Evolutionary conservation across 345 rosid species (phyloP), one percentile per base, ranked within the genome.

Genomic region (Sisymbrium irio): DNA sequence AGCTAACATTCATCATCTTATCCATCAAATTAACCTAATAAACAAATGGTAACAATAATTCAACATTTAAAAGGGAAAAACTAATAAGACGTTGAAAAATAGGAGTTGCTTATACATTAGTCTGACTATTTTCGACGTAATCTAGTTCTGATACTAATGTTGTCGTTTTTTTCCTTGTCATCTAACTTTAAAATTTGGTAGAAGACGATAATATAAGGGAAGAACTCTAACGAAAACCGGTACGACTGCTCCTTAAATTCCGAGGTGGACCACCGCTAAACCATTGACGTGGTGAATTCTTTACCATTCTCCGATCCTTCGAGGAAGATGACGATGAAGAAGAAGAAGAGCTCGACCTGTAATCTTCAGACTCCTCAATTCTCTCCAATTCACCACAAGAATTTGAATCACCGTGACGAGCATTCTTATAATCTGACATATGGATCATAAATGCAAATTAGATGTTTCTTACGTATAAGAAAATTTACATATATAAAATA

Each of bases 311-410:
- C 4, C 20, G 62, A 51, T 72, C 54, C 66, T 75, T 74, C 8
- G 50, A 84, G 8, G 84, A 82, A 15, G 75, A 67, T 4, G 80
- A 50, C 1, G 82, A 56, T 0, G 85, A 77, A 7, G 75, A 77
- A 1, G 85, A 82, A 4, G 85, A 86, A 18, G 82, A 77, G 67
- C 76, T 78, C 15, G 87, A 85, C 47, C 67, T 59, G 46, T 56
- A 64, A 45, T 36, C 67, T 2, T 76, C 61, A 18, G 40, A 54
- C 25, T 55, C 51, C 19, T 54, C 76, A 4, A 19, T 41, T 63
- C 33, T 64, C 55, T 65, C 72, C 39, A 22, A 2, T 65, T 63
- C 80, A 63, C 44, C 71, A 64, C 55, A 64, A 19, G 80, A 77
- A 12, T 65, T 71, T 39, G 62, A 59, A 50, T 22, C 54, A 28